Evolutionary conservation across 2,329 filamentous ascomycete genomes (phyloP).

Genomic region (Pseudogymnoascus sp.): DNA sequence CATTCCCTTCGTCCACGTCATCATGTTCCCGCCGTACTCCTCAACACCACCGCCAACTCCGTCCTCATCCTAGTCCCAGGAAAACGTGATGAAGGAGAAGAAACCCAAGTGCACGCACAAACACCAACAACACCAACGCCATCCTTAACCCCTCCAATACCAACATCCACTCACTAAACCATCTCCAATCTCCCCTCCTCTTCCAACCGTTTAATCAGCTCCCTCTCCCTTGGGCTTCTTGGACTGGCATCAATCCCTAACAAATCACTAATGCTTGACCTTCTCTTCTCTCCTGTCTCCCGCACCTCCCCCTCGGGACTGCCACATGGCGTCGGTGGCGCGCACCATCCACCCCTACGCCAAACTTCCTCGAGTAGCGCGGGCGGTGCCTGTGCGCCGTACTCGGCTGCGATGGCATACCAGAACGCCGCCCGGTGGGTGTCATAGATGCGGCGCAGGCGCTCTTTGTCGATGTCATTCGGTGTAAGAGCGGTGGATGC

Average conservation of each 20-base stretch:
- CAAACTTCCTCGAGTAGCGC: conserved; percentile 63
- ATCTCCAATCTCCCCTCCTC: conserved; percentile 29
- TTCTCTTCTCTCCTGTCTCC: conserved; percentile 19
- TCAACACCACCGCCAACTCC: neutral
- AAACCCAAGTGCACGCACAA: neutral
- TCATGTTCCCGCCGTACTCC: neutral
- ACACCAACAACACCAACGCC: conserved; percentile 1
- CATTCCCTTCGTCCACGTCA: neutral
- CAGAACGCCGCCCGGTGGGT: conserved; percentile 65
- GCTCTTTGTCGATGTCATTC: conserved; percentile 48
- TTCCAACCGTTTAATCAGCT: conserved; percentile 48
- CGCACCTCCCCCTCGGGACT: conserved; percentile 23
- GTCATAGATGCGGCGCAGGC: conserved; percentile 62
- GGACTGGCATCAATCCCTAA: conserved; percentile 52
- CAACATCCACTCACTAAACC: neutral
- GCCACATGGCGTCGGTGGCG: conserved; percentile 27
- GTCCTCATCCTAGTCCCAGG: neutral
- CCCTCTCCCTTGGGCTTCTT: conserved; percentile 47
- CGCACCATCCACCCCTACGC: conserved; percentile 30
- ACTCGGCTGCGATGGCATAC: conserved; percentile 62
- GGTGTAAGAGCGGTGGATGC: conserved; percentile 32
- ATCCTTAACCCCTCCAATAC: neutral
- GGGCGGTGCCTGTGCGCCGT: conserved; percentile 55
- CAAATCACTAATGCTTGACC: conserved; percentile 49
- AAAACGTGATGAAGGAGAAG: neutral